Conservation (phyloP, 306 rosid genomes). For the apple (Malus domestica) region DNA sequence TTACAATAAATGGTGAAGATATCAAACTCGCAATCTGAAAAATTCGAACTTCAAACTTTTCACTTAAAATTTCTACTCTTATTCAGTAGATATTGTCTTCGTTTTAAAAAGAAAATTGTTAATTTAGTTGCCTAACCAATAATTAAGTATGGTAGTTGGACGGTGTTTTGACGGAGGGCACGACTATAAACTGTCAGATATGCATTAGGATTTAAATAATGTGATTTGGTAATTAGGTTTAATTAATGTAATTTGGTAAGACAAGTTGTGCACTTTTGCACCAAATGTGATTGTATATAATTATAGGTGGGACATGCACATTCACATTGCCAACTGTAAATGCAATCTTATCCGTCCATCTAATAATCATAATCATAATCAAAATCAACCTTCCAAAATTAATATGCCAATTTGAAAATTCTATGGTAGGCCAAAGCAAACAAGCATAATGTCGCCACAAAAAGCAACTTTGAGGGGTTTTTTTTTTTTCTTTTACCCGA, state of each 20-base stretch:
- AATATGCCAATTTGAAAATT: neutral
- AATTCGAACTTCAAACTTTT: no score
- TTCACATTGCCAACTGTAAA: neutral
- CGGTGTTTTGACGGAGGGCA: neutral
- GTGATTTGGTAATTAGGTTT: neutral
- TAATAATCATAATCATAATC: neutral
- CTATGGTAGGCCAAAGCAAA: neutral
- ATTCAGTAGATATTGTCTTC: no score
- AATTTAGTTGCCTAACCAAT: neutral
- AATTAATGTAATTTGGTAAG: neutral
- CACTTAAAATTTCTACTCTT: no score
- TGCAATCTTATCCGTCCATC: neutral
- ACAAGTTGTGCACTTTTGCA: neutral
- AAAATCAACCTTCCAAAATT: neutral
- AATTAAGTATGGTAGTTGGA: neutral
- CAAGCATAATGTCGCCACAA: neutral
- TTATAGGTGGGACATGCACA: neutral
- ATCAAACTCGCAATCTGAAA: no score
- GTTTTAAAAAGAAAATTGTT: neutral
- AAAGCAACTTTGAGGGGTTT: no score
- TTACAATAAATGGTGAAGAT: no score
- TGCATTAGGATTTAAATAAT: no score
- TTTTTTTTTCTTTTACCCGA: no score
- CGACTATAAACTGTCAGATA: neutral
- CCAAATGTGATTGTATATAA: neutral